Conservation (phyloP, 2,329 filamentous ascomycete species). For the Onygenales sp. region DNA sequence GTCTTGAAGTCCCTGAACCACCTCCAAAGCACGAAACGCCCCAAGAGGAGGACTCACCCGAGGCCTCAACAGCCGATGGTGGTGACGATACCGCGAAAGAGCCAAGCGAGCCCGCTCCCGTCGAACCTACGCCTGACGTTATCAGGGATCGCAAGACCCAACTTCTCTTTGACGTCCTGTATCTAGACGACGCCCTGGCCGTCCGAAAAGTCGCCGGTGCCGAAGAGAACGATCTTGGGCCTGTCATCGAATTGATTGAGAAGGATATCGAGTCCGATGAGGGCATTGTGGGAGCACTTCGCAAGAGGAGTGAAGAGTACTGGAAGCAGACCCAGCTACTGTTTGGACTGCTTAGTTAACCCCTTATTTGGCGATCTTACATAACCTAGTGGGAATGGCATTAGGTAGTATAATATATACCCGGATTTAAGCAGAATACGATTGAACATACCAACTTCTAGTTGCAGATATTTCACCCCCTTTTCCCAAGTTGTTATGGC, state of each 20-base stretch:
- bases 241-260: slow-evolving; percentile 36
- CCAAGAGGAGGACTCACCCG: neutral
- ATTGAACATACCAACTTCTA: too few relatives aligned
- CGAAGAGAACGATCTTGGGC: slow-evolving; percentile 33
- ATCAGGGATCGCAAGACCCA: slow-evolving; percentile 26
- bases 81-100: slow-evolving; percentile 4
- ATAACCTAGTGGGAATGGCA: too few relatives aligned
- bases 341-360: slow-evolving; percentile 60
- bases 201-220: slow-evolving; percentile 1
- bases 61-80: neutral
- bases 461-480: too few relatives aligned
- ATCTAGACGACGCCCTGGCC: slow-evolving; percentile 21
- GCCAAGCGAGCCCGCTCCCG: neutral
- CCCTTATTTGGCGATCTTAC: too few relatives aligned
- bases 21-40: neutral
- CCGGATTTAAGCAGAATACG: too few relatives aligned
- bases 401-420: too few relatives aligned
- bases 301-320: slow-evolving; percentile 61
- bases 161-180: slow-evolving; percentile 28
- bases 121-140: neutral
- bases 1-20: slow-evolving; percentile 9
- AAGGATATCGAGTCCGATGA: slow-evolving; percentile 40
- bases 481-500: too few relatives aligned
- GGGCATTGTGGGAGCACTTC: slow-evolving; percentile 42
- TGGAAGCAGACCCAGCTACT: slow-evolving; percentile 73